Percentiles rank a stretch among this genome's conserved stretches.
Evolutionary conservation across 1,284 basidiomycete species (phyloP).

Genomic region (Moesziomyces antarcticus): DNA sequence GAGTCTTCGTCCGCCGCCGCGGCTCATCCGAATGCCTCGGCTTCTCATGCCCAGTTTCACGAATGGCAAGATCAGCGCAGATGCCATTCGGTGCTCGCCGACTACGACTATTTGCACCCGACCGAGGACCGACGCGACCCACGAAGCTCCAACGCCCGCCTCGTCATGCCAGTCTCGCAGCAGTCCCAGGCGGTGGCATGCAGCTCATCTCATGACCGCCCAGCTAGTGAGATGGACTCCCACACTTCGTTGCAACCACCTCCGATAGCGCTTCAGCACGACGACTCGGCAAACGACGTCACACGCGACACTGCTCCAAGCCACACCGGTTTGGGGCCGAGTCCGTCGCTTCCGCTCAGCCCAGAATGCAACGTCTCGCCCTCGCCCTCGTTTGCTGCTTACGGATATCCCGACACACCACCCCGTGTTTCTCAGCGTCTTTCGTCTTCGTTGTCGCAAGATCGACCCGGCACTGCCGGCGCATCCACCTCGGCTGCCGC

Average conservation of each 20-base stretch:
- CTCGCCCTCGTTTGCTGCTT: constrained; percentile 25
- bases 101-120: constrained; percentile 28
- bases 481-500: not conserved
- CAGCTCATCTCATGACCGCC: constrained; percentile 3
- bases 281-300: not conserved
- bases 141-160: constrained; percentile 28
- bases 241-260: constrained; percentile 6
- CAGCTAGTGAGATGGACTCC: constrained; percentile 1
- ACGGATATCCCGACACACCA: constrained; percentile 14
- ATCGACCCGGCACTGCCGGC: not conserved
- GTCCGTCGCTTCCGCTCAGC: constrained; percentile 15
- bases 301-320: not conserved
- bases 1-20: constrained; percentile 8
- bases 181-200: constrained; percentile 12
- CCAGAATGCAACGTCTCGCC: constrained; percentile 32
- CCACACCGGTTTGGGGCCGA: constrained; percentile 5
- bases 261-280: constrained; percentile 11
- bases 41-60: constrained; percentile 15
- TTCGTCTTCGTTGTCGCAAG: constrained; percentile 1
- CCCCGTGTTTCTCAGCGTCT: constrained; percentile 10
- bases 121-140: constrained; percentile 45
- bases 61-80: constrained; percentile 45
- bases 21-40: constrained; percentile 4
- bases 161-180: constrained; percentile 28
- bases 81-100: constrained; percentile 32